Evolutionary conservation across 1,139 yeast genomes (phyloP).

Genomic region (Geotrichum restrictum): DNA sequence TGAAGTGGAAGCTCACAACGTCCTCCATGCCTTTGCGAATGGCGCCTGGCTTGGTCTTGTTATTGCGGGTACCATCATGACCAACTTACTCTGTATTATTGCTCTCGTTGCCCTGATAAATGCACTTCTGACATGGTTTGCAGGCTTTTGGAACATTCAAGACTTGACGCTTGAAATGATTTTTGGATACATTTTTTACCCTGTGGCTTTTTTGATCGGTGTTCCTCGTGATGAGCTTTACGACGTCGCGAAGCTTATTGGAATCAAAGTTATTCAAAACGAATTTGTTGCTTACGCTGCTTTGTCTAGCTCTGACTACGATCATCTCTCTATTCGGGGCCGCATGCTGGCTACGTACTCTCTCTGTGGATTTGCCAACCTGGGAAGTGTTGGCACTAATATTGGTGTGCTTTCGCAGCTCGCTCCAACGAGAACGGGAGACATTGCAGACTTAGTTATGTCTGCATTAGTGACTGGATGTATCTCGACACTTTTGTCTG

Average conservation of each 20-base stretch:
- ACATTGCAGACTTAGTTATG: slow-evolving; percentile 48
- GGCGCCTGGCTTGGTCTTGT: slow-evolving; percentile 61
- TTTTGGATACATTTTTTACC: slow-evolving; percentile 57
- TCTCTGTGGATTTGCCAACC: slow-evolving; percentile 62
- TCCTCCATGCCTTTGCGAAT: slow-evolving; percentile 60
- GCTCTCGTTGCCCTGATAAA: slow-evolving; percentile 57
- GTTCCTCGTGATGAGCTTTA: slow-evolving; percentile 56
- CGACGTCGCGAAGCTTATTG: slow-evolving; percentile 51
- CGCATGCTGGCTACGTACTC: slow-evolving; percentile 60
- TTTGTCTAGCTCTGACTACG: slow-evolving; percentile 47
- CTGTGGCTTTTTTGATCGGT: slow-evolving; percentile 59
- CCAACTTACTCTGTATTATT: slow-evolving; percentile 62
- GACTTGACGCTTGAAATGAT: slow-evolving; percentile 55
- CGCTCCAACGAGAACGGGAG: slow-evolving; percentile 52
- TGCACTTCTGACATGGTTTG: slow-evolving; percentile 61
- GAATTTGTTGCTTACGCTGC: slow-evolving; percentile 57
- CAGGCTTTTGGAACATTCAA: slow-evolving; percentile 51
- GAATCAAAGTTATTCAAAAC: slow-evolving; percentile 59
- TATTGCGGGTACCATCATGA: slow-evolving; percentile 58
- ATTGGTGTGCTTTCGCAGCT: slow-evolving; percentile 59
- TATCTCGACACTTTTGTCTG: slow-evolving; percentile 55
- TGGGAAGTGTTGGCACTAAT: slow-evolving; percentile 63
- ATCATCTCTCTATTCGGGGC: slow-evolving; percentile 50
- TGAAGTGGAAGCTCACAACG: slow-evolving; percentile 50
- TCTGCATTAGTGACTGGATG: slow-evolving; percentile 56